Percentiles rank a stretch among this genome's conserved stretches.
Evolutionary conservation across 2,329 filamentous ascomycete genomes (phyloP).

Genomic region (Xylariaceae sp.): DNA sequence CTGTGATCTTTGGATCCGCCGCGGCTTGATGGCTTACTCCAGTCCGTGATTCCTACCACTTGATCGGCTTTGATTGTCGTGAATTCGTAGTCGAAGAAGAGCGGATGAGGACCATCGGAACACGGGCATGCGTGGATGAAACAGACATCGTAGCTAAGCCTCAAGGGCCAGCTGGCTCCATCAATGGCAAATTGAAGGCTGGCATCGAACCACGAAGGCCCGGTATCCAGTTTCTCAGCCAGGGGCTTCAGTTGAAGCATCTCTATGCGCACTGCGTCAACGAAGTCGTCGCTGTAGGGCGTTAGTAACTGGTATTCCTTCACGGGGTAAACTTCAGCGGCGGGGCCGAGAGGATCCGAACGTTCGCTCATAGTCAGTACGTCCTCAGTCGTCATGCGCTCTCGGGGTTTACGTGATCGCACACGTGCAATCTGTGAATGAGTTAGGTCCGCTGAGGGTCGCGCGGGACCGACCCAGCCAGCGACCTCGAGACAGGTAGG

Average conservation of each 20-base stretch:
- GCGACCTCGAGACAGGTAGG: conserved; percentile 67
- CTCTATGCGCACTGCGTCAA: conserved; percentile 67
- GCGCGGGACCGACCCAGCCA: conserved; percentile 71
- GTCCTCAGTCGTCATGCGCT: conserved; percentile 55
- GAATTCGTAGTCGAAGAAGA: conserved; percentile 69
- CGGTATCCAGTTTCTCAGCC: conserved; percentile 27
- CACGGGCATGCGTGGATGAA: conserved; percentile 65
- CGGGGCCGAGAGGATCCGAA: conserved; percentile 65
- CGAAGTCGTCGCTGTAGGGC: conserved; percentile 53
- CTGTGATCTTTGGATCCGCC: conserved; percentile 19
- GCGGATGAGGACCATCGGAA: conserved; percentile 58
- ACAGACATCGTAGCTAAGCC: conserved; percentile 60
- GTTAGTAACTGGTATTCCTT: conserved; percentile 62
- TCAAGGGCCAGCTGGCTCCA: conserved; percentile 59
- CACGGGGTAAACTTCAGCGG: conserved; percentile 59
- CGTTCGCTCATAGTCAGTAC: conserved; percentile 63
- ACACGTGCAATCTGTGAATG: conserved; percentile 68
- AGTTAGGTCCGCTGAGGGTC: conserved; percentile 62
- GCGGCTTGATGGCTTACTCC: conserved; percentile 44
- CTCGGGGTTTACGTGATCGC: conserved; percentile 55
- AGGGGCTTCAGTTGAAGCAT: conserved; percentile 56
- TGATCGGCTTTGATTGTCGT: conserved; percentile 58
- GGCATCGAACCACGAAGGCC: conserved; percentile 54
- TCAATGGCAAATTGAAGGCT: conserved; percentile 61
- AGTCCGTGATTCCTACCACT: conserved; percentile 62